Conservation (phyloP, 805 yeast genomes). For the Candida pseudofarinosa region DNA sequence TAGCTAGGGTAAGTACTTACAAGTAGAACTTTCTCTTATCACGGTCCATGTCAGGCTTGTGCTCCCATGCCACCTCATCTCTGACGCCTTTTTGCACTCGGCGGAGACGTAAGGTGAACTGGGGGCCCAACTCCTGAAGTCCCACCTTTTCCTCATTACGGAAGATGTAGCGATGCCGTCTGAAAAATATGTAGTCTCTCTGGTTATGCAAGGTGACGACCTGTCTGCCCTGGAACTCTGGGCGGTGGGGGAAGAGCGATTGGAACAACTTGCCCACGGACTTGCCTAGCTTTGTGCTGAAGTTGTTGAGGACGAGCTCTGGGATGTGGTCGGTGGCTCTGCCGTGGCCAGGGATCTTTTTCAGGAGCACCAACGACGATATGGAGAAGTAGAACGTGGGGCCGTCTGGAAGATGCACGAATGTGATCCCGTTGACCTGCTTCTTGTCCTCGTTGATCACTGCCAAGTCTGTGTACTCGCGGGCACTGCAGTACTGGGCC, state of each 20-base stretch:
- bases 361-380: slow-evolving; percentile 69
- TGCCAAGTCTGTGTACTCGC: slow-evolving; percentile 83
- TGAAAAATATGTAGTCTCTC: slow-evolving; percentile 89
- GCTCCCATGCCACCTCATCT: slow-evolving; percentile 96
- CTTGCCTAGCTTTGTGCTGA: slow-evolving; percentile 87
- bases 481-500: slow-evolving; percentile 72
- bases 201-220: slow-evolving; percentile 95
- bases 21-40: slow-evolving; percentile 90
- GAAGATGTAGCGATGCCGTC: slow-evolving; percentile 91
- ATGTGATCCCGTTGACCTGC: slow-evolving; percentile 84
- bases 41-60: slow-evolving; percentile 91
- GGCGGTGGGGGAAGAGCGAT: slow-evolving; percentile 85
- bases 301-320: slow-evolving; percentile 87
- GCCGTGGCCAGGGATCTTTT: slow-evolving; percentile 83
- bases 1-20: slow-evolving; percentile 22
- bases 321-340: slow-evolving; percentile 87
- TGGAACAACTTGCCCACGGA: slow-evolving; percentile 92
- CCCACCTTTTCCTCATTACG: slow-evolving; percentile 90
- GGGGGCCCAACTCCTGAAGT: slow-evolving; percentile 94
- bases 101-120: slow-evolving; percentile 84
- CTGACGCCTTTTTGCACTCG: slow-evolving; percentile 87
- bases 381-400: slow-evolving; percentile 92
- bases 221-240: slow-evolving; percentile 93
- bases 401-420: slow-evolving; percentile 91
- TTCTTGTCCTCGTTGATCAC: slow-evolving; percentile 94